A percentile compares a stretch with the other conserved stretches of the same genome.
phyloP scores from a whole-genome alignment of 495 filamentous ascomycete species.

The Amphirosellinia nigrospora region DNA sequence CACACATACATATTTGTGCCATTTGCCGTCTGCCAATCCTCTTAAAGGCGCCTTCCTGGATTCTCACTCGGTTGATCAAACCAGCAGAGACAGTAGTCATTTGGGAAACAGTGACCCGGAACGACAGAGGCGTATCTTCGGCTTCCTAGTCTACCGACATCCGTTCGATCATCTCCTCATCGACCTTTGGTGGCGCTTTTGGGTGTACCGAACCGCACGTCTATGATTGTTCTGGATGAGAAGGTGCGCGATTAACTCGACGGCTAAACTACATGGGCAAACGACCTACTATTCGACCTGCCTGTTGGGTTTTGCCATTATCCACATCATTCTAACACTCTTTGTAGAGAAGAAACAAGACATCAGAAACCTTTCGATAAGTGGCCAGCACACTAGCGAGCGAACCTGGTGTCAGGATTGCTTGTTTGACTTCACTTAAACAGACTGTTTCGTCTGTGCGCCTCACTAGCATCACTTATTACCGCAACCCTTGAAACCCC shows the following conservation, averaged over 20 bases:
- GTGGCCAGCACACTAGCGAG: not conserved
- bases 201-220: not conserved
- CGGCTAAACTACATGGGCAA: not conserved
- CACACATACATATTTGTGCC: not conserved
- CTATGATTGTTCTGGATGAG: not conserved
- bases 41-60: not conserved
- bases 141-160: conserved; percentile 1
- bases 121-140: not conserved
- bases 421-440: conserved; percentile 2
- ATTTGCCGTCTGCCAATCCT: not conserved
- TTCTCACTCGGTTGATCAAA: conserved; percentile 20
- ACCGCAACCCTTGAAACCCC: conserved; percentile 6
- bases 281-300: not conserved
- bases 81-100: not conserved
- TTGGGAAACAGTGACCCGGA: not conserved
- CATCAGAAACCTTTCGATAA: not conserved
- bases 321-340: not conserved
- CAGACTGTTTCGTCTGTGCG: conserved; percentile 12
- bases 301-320: not conserved
- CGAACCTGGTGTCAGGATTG: not conserved
- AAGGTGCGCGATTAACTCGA: conserved; percentile 4
- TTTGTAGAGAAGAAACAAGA: not conserved
- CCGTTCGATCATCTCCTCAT: conserved; percentile 20
- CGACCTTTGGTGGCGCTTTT: not conserved
- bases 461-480: not conserved